These are phyloP conservation scores for Penicillium cinerascens DNA, from an alignment of 495 filamentous ascomycete species.

Conservation along the genomic window DNA sequence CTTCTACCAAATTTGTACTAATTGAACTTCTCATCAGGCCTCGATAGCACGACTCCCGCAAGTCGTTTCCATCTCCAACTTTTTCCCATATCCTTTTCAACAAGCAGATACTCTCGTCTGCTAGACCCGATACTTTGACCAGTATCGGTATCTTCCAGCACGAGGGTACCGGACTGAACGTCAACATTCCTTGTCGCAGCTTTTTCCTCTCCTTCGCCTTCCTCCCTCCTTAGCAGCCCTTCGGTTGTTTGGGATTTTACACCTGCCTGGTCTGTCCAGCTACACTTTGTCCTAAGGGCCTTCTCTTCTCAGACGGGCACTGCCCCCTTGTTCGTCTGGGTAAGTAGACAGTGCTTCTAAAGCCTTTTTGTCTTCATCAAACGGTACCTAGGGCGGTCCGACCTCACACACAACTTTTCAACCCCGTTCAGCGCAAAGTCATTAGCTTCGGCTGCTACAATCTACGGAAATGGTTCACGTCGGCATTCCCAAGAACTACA, in stretches of 20 bases:
- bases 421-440: constrained; percentile 8
- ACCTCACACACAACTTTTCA: constrained; percentile 23
- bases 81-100: constrained; percentile 18
- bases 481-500: constrained; percentile 74
- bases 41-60: constrained; percentile 69
- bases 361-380: constrained; percentile 34
- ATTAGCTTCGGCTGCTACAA: constrained; percentile 24
- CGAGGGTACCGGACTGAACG: constrained; percentile 60
- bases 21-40: constrained; percentile 56
- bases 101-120: constrained; percentile 79
- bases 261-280: constrained; percentile 60
- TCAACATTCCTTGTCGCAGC: constrained; percentile 85
- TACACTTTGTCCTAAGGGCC: constrained; percentile 66
- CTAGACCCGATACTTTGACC: constrained; percentile 82
- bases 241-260: constrained; percentile 37
- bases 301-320: constrained; percentile 90
- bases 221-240: constrained; percentile 80
- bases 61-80: constrained; percentile 9
- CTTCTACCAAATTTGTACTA: background rate
- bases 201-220: constrained; percentile 73
- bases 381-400: constrained; percentile 22
- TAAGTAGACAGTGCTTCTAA: constrained; percentile 62
- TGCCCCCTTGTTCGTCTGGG: constrained; percentile 84
- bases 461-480: constrained; percentile 74
- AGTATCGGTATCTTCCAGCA: constrained; percentile 83